A percentile compares a stretch with the other conserved stretches of the same genome.
Evolutionary conservation across 805 yeast genomes (phyloP).

Genomic region (Ogataea glucozyma): DNA sequence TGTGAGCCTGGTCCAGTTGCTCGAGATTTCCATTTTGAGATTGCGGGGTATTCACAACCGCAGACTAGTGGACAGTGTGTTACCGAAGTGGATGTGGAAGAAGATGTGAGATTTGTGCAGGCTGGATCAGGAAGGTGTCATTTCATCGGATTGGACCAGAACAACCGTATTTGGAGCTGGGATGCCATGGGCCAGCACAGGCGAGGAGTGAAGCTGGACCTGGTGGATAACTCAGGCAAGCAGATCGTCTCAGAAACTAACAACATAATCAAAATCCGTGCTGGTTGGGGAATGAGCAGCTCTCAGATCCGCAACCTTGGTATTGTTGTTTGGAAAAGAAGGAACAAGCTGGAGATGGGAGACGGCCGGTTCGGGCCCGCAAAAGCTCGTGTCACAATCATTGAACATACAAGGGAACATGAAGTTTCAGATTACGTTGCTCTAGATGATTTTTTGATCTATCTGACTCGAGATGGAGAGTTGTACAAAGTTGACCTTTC

Average conservation of each 20-base stretch:
- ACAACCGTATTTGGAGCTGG: conserved; percentile 60
- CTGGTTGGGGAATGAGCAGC: conserved; percentile 69
- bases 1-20: conserved; percentile 44
- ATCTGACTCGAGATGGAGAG: conserved; percentile 46
- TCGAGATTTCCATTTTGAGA: conserved; percentile 27
- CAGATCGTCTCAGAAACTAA: conserved; percentile 16
- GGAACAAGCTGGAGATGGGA: conserved; percentile 27
- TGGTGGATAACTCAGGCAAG: conserved; percentile 32
- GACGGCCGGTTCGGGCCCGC: conserved; percentile 33
- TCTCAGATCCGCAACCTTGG: conserved; percentile 52
- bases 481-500: conserved; percentile 39
- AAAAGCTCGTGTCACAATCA: conserved; percentile 41
- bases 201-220: conserved; percentile 46
- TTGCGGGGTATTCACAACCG: not conserved
- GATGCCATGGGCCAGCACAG: conserved; percentile 42
- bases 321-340: conserved; percentile 55
- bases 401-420: conserved; percentile 37
- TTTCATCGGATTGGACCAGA: conserved; percentile 57
- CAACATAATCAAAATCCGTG: conserved; percentile 47
- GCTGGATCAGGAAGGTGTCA: conserved; percentile 67
- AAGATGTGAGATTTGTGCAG: conserved; percentile 40
- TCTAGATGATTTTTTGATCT: conserved; percentile 54
- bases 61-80: conserved; percentile 14
- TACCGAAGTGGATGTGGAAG: conserved; percentile 13
- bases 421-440: conserved; percentile 55